Evolutionary conservation across 1,284 basidiomycete genomes (phyloP), one percentile per base, ranked within the genome.

Genomic region (Gomphus sp.): DNA sequence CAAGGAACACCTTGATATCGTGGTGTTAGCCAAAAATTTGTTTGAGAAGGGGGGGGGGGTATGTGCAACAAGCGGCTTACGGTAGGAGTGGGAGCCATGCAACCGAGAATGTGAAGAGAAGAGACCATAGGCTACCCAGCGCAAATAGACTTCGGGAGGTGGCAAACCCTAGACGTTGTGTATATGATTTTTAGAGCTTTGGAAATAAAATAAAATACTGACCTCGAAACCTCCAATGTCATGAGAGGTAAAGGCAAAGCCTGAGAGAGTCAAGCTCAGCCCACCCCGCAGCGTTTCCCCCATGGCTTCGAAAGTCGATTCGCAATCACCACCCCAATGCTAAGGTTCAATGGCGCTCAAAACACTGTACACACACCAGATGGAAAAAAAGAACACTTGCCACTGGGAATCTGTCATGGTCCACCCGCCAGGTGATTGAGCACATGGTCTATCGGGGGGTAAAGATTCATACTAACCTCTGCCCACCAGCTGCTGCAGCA

Each of bases 311-410:
- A 81, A 89, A 0, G 85, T 87, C 12, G 83, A 85, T 68, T 89
- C 86, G 69, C 85, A 88, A 63, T 90, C 87, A 2, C 87, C 87
- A 36, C 86, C 85, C 87, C 87, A 89, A 66, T 86, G 83, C 70
- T 84, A 72, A 14, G 52, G 16, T 12, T 36, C 18, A 25, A 25
- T 25, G 31, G 68, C 69, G 61, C 69, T 72, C 47, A 71, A 14
- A n/a, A 36, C 33, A 18, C 25, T 14, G 16, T 43, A 25, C 28
- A 28, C 37, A 45, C 34, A 37, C 4, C 4, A 2, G 2, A 41
- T 48, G 34, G 37, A 22, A 50, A 45, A 43, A 31, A 7, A 34
- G 11, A 28, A 4, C 28, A 65, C 68, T 43, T 62, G 69, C 64
- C 44, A 76, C 74, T 14, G 76, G 75, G 68, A 76, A 76, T 43